Evolutionary conservation across 2,329 filamentous ascomycete species (phyloP), one percentile per base, ranked within the genome.

Genomic region (Chaetomiaceae sp.): DNA sequence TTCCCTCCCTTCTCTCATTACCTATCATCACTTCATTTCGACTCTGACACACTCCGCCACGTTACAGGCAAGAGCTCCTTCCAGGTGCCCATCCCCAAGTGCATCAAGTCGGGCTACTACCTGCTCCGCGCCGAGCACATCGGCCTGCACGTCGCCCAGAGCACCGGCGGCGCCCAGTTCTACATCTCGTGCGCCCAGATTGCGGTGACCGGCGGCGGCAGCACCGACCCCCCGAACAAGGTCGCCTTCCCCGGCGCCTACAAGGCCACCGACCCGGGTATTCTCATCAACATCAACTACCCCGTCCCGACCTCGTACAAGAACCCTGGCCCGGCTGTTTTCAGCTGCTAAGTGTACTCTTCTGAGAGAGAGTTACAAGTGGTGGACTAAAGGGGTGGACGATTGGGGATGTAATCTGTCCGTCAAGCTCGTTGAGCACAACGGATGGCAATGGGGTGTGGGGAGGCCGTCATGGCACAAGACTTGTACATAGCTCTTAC

Each of bases 111-210:
- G 3, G 75, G 75, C 44, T 70, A 75, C 59, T 78, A 78, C 58
- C 70, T 78, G 25, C 64, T 78, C 20, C 72, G 75, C 27, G 72
- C 73, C 20, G 75, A 78, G 64, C 74, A 78, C 55, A 72, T 77
- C 52, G 75, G 67, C 14, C 67, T 78, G 20, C 75, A 78, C 63
- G 65, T 62, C 38, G 74, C 75, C 7, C 61, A 66, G 22, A 63
- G 61, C 25, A 59, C 65, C 3, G 71, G 71, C 3, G 75, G 74
- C 3, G 75, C 75, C 4, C 74, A 78, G 65, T 70, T 74, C 46
- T 77, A 77, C 58, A 66, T 76, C 48, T 70, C 69, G 7, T 74
- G 71, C 58, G 70, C 67, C 6, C 71, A 74, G 64, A 51, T 75
- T 33, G 69, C 65, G n/a, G 69, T 77, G 34, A 72, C 71, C 0